These are phyloP conservation scores for Thoreauomyces humboldtii DNA, from an alignment of 192 early-diverging fungal species.

Conservation along the genomic window DNA sequence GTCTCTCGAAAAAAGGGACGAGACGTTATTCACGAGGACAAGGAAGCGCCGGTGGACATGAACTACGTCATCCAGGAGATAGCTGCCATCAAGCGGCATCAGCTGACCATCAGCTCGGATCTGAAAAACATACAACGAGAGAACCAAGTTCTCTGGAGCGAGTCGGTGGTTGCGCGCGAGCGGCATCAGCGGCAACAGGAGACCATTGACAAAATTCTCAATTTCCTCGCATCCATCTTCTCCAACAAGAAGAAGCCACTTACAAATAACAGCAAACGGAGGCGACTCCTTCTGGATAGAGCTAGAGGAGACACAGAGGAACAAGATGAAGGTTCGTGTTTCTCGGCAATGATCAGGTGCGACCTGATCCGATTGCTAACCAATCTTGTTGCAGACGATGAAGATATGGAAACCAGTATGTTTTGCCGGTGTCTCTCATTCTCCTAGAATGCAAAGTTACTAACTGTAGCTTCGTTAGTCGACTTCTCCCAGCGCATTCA, in stretches of 20 bases:
- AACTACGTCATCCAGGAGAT: slow-evolving; percentile 64
- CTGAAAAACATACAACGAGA: slow-evolving; percentile 83
- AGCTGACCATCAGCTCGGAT: slow-evolving; percentile 82
- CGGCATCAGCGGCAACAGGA: slow-evolving; percentile 84
- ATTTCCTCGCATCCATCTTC: slow-evolving; percentile 87
- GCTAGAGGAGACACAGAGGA: background rate
- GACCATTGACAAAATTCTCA: slow-evolving; percentile 90
- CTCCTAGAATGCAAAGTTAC: too few relatives aligned
- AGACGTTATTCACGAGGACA: slow-evolving; percentile 11
- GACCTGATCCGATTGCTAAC: too few relatives aligned
- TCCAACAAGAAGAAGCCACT: slow-evolving; percentile 36
- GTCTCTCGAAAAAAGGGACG: slow-evolving; percentile 79
- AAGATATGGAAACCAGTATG: too few relatives aligned
- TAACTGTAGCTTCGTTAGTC: too few relatives aligned
- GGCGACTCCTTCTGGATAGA: slow-evolving; percentile 31
- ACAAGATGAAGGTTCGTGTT: too few relatives aligned
- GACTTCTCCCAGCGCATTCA: background rate
- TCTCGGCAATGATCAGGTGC: too few relatives aligned
- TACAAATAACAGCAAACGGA: slow-evolving; percentile 28
- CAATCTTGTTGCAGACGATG: too few relatives aligned
- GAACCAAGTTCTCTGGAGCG: slow-evolving; percentile 87
- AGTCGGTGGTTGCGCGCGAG: slow-evolving; percentile 70
- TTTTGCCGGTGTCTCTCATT: too few relatives aligned
- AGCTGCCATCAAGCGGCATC: slow-evolving; percentile 84
- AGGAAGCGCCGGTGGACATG: slow-evolving; percentile 35